Conservation (phyloP, 2,329 filamentous ascomycete species). For the Xylariaceae sp. region DNA sequence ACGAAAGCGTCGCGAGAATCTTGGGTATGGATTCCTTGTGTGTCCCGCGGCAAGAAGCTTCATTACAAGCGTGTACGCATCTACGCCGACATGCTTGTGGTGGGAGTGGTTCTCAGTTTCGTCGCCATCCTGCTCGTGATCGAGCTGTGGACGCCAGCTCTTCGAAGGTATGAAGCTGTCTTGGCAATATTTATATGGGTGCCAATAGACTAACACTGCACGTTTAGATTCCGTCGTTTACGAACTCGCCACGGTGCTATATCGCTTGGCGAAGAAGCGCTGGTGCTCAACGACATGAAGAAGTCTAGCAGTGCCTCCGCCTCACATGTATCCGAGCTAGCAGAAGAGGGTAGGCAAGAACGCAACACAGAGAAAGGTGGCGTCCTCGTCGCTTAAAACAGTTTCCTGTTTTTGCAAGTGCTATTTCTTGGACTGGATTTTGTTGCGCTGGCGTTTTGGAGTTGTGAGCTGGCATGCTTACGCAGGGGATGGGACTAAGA, state of each 20-base stretch:
- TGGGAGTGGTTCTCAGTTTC: constrained; percentile 21
- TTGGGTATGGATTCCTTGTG: constrained; percentile 23
- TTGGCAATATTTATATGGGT: background rate
- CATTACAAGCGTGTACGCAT: constrained; percentile 24
- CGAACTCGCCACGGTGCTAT: constrained; percentile 20
- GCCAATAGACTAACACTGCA: too few relatives aligned
- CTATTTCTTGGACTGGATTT: background rate
- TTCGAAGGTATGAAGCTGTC: constrained; percentile 18
- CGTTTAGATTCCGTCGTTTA: constrained; percentile 16
- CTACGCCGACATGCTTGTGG: constrained; percentile 25
- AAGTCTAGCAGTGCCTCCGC: constrained; percentile 2
- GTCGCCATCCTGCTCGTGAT: constrained; percentile 19
- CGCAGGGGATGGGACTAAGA: constrained; percentile 2
- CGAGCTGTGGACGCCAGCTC: constrained; percentile 21
- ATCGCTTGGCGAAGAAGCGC: constrained; percentile 16
- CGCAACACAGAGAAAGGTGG: background rate
- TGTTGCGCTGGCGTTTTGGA: constrained; percentile 15
- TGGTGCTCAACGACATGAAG: background rate
- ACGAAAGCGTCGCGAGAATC: constrained; percentile 26
- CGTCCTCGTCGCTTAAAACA: too few relatives aligned
- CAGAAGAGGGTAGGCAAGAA: constrained; percentile 8
- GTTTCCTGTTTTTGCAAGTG: too few relatives aligned
- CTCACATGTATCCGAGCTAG: constrained; percentile 1
- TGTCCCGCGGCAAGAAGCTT: constrained; percentile 20
- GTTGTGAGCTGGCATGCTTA: constrained; percentile 15